phyloP scores from a whole-genome alignment of 2,329 filamentous ascomycete genomes.

The Trichoderma harzianum region DNA sequence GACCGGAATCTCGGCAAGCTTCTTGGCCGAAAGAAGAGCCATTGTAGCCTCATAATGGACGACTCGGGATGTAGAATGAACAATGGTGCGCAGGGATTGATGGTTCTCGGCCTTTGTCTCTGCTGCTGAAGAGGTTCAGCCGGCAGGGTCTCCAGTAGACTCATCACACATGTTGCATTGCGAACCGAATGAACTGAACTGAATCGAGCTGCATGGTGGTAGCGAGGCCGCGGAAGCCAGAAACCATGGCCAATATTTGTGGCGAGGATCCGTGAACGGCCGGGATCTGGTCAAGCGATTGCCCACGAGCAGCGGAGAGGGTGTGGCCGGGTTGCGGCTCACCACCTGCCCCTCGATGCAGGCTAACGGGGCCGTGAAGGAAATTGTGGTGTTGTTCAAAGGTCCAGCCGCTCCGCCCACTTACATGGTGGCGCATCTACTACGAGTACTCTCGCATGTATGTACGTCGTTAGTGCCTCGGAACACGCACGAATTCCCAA shows the following conservation, averaged over 20 bases:
- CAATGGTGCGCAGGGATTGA: not conserved
- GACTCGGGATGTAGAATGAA: not conserved
- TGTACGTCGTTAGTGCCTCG: not conserved
- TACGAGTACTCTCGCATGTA: not conserved
- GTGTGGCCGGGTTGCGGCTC: not conserved
- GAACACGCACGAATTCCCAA: not conserved
- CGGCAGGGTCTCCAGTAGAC: not conserved
- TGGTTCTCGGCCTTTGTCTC: not conserved
- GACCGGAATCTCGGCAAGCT: not conserved
- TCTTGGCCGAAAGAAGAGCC: not conserved
- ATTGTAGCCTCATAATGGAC: not conserved
- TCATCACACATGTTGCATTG: constrained; percentile 3
- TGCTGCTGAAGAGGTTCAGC: not conserved
- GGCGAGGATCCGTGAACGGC: not conserved
- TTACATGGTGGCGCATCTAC: not conserved
- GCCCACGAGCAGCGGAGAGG: not conserved
- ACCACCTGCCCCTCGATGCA: not conserved
- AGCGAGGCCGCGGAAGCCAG: not conserved
- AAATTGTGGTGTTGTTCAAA: not conserved
- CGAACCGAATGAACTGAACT: not conserved
- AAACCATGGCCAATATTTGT: not conserved
- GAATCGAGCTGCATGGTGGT: not conserved
- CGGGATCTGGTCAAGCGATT: not conserved
- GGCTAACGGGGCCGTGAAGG: not conserved
- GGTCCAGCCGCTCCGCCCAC: not conserved